Evolutionary conservation across 2,329 filamentous ascomycete genomes (phyloP), one percentile per base, ranked within the genome.

Genomic region (Exserohilum turcica): DNA sequence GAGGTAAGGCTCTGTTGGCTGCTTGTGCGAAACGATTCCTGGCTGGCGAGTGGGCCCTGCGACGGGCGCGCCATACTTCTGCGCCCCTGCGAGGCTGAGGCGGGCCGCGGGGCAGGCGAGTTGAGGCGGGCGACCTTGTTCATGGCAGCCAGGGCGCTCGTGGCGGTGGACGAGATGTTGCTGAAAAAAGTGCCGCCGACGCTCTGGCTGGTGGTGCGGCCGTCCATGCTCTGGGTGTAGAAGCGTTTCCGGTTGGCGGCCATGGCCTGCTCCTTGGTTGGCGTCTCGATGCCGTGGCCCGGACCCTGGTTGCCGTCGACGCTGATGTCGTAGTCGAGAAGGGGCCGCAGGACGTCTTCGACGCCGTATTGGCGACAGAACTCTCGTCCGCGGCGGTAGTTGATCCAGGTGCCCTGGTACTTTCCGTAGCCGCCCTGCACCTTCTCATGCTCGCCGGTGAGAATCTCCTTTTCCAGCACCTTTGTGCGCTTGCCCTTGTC

Each of bases 391-490:
- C 93, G 86, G 43, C 93, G 89, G 70, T 96, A 97, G 69, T 89
- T 91, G 70, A 99, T 96, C 94, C 94, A 99, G 2, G 94, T 99
- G 49, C 94, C 94, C 79, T 99, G 94, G 70, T 99, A 99, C 79
- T 97, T 97, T 61, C 94, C 94, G 70, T 99, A 99, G 5, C 94
- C 94, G 29, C 94, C 94, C 74, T 99, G 94, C 2, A 99, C 93
- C 76, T 99, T 99, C 75, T 99, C 94, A 75, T 99, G 93, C 71
- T 96, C 91, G 68, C 94, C 94, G 0, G 90, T 94, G 60, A 96
- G 86, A 54, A 99, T 96, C 76, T 99, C 94, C 77, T 97, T 97
- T 74, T 99, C 94, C 45, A 99, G 82, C 6, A 97, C 95, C 76
- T 97, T 97, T 53, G 94, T 97, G 64, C 94, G 89, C 77, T 96